phyloP scores from a whole-genome alignment of 176 grass and related monocot genomes.

The Aegilops longissima region DNA sequence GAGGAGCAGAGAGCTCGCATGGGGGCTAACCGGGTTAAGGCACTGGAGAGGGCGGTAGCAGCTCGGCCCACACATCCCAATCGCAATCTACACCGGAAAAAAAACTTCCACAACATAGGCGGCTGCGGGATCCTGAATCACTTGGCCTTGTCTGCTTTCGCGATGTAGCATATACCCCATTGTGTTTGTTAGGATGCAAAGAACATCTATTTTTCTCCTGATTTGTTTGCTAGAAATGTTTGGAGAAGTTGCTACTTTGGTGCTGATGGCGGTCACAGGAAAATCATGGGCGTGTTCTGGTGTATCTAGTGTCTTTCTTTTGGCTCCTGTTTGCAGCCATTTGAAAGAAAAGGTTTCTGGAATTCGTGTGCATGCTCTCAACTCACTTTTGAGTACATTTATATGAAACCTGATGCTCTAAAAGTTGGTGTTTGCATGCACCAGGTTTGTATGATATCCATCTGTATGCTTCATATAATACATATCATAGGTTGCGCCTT shows the following conservation, averaged over 20 bases:
- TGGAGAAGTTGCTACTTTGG: too few relatives aligned
- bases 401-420: neutral
- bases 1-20: slow-evolving; percentile 63
- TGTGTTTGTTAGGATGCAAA: too few relatives aligned
- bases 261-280: too few relatives aligned
- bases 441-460: neutral
- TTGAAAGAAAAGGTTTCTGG: neutral
- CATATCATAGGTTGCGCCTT: too few relatives aligned
- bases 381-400: neutral
- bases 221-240: too few relatives aligned
- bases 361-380: neutral
- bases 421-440: neutral
- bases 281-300: neutral
- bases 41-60: slow-evolving; percentile 44
- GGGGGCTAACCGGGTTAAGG: slow-evolving; percentile 69
- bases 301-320: neutral
- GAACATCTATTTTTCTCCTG: too few relatives aligned
- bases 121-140: neutral
- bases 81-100: neutral
- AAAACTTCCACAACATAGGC: too few relatives aligned
- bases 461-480: neutral
- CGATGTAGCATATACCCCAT: neutral
- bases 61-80: slow-evolving; percentile 34
- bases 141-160: neutral
- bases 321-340: neutral